These are phyloP conservation scores for Colletotrichum chrysophilum DNA, from an alignment of 2,329 filamentous ascomycete species.

Conservation along the genomic window DNA sequence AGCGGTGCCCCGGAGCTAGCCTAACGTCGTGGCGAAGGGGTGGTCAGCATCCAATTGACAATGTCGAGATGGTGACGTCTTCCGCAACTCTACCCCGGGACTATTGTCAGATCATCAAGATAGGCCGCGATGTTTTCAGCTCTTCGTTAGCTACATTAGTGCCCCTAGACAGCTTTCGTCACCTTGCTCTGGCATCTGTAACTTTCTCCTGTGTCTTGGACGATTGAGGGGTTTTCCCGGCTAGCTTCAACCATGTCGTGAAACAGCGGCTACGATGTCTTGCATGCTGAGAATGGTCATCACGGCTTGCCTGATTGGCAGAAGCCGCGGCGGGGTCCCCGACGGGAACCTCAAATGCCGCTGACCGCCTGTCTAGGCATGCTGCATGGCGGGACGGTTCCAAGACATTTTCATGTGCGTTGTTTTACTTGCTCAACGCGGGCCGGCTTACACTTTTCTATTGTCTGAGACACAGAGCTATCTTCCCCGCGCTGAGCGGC, in stretches of 20 bases:
- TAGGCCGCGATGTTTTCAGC: neutral
- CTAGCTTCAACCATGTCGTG: neutral
- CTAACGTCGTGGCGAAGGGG: neutral
- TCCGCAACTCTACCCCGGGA: neutral
- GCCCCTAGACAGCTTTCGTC: neutral
- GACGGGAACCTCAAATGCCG: neutral
- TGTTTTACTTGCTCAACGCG: neutral
- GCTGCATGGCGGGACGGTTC: neutral
- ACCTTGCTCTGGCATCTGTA: neutral
- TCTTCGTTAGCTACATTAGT: neutral
- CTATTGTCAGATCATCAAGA: neutral
- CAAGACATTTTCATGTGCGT: conserved; percentile 1
- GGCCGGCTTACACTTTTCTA: neutral
- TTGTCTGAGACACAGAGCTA: neutral
- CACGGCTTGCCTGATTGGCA: neutral
- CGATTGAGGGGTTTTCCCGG: neutral
- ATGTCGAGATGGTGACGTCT: neutral
- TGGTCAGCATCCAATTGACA: neutral
- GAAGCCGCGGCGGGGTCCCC: neutral
- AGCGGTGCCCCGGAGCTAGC: neutral
- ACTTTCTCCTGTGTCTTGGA: neutral
- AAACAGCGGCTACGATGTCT: neutral
- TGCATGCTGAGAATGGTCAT: neutral
- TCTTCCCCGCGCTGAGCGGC: neutral
- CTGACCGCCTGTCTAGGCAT: neutral